Conservation (phyloP, 2,329 filamentous ascomycete genomes). For the Chrysoporthe austroafricana region DNA sequence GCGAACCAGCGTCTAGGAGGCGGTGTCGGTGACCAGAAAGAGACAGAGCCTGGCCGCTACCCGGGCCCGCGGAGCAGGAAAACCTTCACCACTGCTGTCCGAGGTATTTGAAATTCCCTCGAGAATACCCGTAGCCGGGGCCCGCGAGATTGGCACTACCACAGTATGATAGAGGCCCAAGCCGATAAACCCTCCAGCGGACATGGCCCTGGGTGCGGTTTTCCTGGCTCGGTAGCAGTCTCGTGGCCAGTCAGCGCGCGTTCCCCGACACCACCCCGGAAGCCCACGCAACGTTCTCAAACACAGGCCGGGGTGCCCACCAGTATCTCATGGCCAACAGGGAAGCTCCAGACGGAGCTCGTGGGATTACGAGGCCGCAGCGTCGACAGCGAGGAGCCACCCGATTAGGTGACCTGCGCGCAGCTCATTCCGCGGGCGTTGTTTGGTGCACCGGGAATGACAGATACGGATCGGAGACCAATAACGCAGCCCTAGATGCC, state of each 20-base stretch:
- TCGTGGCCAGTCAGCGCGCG: conserved; percentile 18
- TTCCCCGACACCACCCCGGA: conserved; percentile 24
- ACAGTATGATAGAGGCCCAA: neutral
- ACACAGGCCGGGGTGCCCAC: conserved; percentile 27
- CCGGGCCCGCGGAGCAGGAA: neutral
- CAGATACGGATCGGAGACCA: neutral
- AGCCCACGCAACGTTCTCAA: conserved; percentile 34
- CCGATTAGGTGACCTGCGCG: conserved; percentile 11
- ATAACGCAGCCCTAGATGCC: neutral
- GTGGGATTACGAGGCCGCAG: neutral
- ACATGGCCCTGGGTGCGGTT: neutral
- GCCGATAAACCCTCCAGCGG: neutral
- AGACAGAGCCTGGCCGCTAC: neutral
- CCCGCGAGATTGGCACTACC: neutral
- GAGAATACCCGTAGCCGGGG: neutral
- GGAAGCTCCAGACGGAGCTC: neutral
- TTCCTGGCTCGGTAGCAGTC: conserved; percentile 14
- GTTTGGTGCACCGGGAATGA: conserved; percentile 3
- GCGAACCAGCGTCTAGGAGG: neutral
- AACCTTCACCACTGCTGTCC: neutral
- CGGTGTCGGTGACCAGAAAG: neutral
- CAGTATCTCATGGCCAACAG: conserved; percentile 20
- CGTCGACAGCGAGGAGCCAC: neutral
- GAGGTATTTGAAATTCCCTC: neutral
- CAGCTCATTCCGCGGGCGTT: neutral